Evolutionary conservation across 495 filamentous ascomycete species (phyloP).

Genomic region (Parachaetomium inaequale): DNA sequence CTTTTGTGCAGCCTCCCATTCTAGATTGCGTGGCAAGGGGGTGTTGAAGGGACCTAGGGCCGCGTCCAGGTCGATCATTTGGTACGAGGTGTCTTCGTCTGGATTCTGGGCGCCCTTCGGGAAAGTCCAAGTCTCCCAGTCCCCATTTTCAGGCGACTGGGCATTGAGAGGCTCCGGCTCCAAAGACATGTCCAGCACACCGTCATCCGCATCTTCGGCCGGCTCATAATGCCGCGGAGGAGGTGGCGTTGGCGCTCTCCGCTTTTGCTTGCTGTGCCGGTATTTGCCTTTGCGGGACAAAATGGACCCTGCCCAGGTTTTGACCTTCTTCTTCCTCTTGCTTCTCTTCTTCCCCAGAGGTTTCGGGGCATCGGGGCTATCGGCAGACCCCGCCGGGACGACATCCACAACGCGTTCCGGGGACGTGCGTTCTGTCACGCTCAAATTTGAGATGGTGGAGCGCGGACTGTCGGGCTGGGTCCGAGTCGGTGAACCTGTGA

Average conservation of each 20-base stretch:
- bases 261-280: slow-evolving; percentile 41
- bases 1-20: slow-evolving; percentile 54
- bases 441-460: slow-evolving; percentile 36
- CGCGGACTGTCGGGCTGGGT: slow-evolving; percentile 38
- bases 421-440: slow-evolving; percentile 17
- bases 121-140: slow-evolving; percentile 24
- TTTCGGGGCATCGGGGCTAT: slow-evolving; percentile 18
- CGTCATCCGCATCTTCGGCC: slow-evolving; percentile 24
- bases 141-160: slow-evolving; percentile 25
- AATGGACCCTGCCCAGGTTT: slow-evolving; percentile 75
- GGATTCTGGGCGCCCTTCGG: slow-evolving; percentile 14
- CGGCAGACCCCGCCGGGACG: not conserved
- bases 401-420: slow-evolving; percentile 19
- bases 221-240: slow-evolving; percentile 23
- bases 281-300: slow-evolving; percentile 61
- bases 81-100: slow-evolving; percentile 62
- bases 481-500: slow-evolving; percentile 41
- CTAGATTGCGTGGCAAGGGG: slow-evolving; percentile 56
- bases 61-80: slow-evolving; percentile 90
- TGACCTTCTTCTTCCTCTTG: slow-evolving; percentile 75
- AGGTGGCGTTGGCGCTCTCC: slow-evolving; percentile 42
- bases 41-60: slow-evolving; percentile 93
- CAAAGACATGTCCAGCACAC: slow-evolving; percentile 16
- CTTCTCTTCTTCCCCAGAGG: slow-evolving; percentile 48
- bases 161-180: slow-evolving; percentile 25